Evolutionary conservation across 2,329 filamentous ascomycete species (phyloP), one percentile per base, ranked within the genome.

Genomic region (Stagonosporopsis rhizophila): DNA sequence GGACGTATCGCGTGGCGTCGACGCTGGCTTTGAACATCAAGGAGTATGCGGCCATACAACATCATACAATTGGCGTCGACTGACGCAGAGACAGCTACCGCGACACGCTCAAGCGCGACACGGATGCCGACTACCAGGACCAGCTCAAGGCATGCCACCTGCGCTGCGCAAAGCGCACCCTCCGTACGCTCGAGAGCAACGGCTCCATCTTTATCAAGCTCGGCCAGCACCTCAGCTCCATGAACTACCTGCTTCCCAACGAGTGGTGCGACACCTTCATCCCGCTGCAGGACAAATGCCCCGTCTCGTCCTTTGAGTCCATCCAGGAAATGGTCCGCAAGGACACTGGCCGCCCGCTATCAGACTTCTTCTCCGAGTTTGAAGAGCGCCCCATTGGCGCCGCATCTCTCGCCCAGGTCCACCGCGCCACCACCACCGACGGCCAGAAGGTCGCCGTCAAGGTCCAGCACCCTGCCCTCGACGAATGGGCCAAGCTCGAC

Each of bases 171-270:
- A 85, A 92, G 68, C 87, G 95, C 59, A 97, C 95, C 1, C 80
- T 98, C 38, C 85, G 83, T 54, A 93, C 96, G 1, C 80, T 98
- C 62, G 95, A 99, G 82, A 92, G 91, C 81, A 98, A 97, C 76
- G 95, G 96, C 23, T 96, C 94, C 25, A 96, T 99, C 61, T 99
- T 98, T 69, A 98, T 99, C 75, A 99, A 99, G 78, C 81, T 99
- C 35, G 95, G 95, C 7, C 95, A 99, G 70, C 95, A 99, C 78
- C 77, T 99, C 77, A 96, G 92, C 75, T 94, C 92, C 62, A 91
- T 98, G 90, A 96, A 95, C 71, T 98, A 98, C 75, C 84, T 98
- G 9, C 83, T 98, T 9, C 94, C 94, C 1, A 78, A 84, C 45
- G 94, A 98, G 78, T 98, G 94, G 93, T 96, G 92, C 28, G 89